phyloP scores from a whole-genome alignment of 805 yeast genomes.

The Ogataea allantospora region DNA sequence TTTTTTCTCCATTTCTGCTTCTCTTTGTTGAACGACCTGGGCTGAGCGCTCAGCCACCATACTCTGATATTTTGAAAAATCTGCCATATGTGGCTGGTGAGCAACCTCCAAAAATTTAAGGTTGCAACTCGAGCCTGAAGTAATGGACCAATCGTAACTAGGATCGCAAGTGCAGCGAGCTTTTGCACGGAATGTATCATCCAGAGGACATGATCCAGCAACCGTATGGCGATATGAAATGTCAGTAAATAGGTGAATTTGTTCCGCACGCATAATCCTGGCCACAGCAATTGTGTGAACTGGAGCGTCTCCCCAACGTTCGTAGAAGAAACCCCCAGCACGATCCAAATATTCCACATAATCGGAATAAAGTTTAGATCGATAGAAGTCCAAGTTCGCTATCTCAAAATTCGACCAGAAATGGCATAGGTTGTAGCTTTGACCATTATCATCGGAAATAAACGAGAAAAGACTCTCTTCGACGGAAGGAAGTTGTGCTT shows the following conservation, averaged over 20 bases:
- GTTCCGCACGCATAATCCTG: slow-evolving; percentile 50
- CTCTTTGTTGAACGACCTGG: slow-evolving; percentile 9
- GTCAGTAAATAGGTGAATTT: slow-evolving; percentile 75
- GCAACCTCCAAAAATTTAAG: slow-evolving; percentile 25
- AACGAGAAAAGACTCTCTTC: slow-evolving; percentile 51
- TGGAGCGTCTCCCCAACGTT: slow-evolving; percentile 86
- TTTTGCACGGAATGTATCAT: slow-evolving; percentile 48
- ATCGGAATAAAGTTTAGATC: slow-evolving; percentile 52
- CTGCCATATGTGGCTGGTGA: slow-evolving; percentile 21
- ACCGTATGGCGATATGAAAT: slow-evolving; percentile 83
- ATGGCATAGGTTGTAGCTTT: slow-evolving; percentile 69
- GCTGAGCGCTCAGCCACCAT: slow-evolving; percentile 14
- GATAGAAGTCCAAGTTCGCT: slow-evolving; percentile 65
- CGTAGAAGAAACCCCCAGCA: slow-evolving; percentile 79
- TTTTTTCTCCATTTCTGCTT: slow-evolving; percentile 13
- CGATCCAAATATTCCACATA: slow-evolving; percentile 63
- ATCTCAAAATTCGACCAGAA: slow-evolving; percentile 82
- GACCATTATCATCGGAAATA: slow-evolving; percentile 63
- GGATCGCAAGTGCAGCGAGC: slow-evolving; percentile 75
- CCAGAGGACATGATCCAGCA: slow-evolving; percentile 75
- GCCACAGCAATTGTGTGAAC: slow-evolving; percentile 47
- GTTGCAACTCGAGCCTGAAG: slow-evolving; percentile 29
- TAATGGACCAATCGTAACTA: slow-evolving; percentile 65
- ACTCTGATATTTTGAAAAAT: slow-evolving; percentile 23
- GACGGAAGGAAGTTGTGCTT: slow-evolving; percentile 17